Base-by-base conservation (phyloP, 2,329 filamentous ascomycete genomes). In the Coniochaeta sp. region DNA sequence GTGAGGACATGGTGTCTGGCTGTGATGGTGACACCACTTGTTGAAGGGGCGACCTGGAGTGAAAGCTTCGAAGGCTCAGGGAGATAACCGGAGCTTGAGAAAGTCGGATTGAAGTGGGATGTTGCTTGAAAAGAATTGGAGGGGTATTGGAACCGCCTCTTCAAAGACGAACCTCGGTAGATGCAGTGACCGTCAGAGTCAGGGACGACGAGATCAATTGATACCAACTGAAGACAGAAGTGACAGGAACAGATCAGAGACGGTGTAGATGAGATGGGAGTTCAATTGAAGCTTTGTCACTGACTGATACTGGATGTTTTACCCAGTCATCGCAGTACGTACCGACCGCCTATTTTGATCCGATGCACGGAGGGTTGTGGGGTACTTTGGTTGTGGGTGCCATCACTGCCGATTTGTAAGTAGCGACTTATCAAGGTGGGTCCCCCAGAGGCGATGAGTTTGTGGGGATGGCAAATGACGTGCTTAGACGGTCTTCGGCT, bases 1-100 rank as follows among this genome's bases (percentile, higher is more conserved):
- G 56, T 26, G 56, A 26, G 38, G 56, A n/a, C 56, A 58, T 58
- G n/a, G 66, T 59, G 56, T 65, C 63, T 60, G 47, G 63, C 52
- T 24, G 55, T 60, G 61, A 40, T 38, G 36, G 60, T 33, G 9
- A 33, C 38, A 43, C 56, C 33, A n/a, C 55, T 31, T 57, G 55
- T 57, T 40, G 55, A 57, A 24, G n/a, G 50, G 50, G 19, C n/a
- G n/a, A 9, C 14, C 43, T 44, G 17, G 43, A 19, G n/a, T 5
- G 22, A 16, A 17, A 38, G 36, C 36, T 38, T 14, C n/a, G n/a
- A n/a, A n/a, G n/a, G n/a, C n/a, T n/a, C n/a, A n/a, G n/a, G n/a
- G n/a, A n/a, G n/a, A n/a, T n/a, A n/a, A n/a, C 43, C 22, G 43
- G 14, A 44, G 43, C 43, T 44, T 5, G 19, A 24, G 43, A 24